These are phyloP conservation scores for Cladobotryum mycophilum DNA, from an alignment of 2,329 filamentous ascomycete species.

Conservation along the genomic window DNA sequence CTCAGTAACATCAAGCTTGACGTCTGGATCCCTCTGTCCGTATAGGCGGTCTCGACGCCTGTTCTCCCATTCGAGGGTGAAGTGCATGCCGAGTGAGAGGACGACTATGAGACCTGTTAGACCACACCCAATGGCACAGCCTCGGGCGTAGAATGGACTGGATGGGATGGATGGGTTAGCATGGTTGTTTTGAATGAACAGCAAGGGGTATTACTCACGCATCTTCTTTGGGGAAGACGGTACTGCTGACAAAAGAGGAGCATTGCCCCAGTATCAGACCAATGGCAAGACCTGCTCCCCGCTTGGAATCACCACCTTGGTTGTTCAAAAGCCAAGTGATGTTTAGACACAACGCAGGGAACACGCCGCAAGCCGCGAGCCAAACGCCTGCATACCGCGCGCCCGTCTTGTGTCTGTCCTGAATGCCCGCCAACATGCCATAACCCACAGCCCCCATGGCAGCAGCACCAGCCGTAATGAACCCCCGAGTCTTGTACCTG, in stretches of 20 bases:
- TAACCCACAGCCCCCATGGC: conserved; percentile 56
- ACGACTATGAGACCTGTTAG: conserved; percentile 13
- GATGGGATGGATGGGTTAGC: too few relatives aligned
- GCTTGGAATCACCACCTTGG: conserved; percentile 59
- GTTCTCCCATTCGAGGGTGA: conserved; percentile 15
- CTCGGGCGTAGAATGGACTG: conserved; percentile 15
- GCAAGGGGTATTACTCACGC: conserved; percentile 13
- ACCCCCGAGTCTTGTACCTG: conserved; percentile 55
- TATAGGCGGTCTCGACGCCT: conserved; percentile 11
- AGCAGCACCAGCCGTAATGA: conserved; percentile 52
- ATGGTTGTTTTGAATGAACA: background rate
- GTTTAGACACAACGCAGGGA: conserved; percentile 62
- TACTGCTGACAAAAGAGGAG: conserved; percentile 23
- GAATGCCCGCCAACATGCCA: conserved; percentile 53
- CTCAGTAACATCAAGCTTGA: conserved; percentile 13
- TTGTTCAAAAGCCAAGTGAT: conserved; percentile 67
- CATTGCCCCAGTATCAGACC: conserved; percentile 21
- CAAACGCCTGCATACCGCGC: conserved; percentile 43
- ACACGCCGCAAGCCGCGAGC: conserved; percentile 42
- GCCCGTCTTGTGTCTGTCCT: conserved; percentile 22
- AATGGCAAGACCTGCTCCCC: conserved; percentile 54
- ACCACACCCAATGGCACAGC: conserved; percentile 16
- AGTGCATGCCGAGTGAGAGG: conserved; percentile 12
- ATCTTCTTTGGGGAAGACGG: conserved; percentile 19
- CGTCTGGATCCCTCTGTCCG: conserved; percentile 7